Evolutionary conservation across 768 basidiomycete genomes (phyloP).

Genomic region (Russula sp.): DNA sequence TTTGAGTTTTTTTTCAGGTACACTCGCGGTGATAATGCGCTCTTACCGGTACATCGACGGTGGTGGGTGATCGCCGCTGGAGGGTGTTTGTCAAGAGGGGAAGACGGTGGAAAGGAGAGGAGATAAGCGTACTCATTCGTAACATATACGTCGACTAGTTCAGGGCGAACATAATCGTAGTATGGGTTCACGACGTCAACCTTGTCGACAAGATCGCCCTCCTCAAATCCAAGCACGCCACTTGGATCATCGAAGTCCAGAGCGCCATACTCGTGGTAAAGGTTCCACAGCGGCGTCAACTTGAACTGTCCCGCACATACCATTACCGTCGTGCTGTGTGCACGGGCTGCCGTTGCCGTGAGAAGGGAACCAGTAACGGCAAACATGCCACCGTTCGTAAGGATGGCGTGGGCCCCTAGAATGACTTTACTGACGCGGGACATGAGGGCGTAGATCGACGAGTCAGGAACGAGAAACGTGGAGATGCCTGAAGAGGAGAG

Average conservation of each 20-base stretch:
- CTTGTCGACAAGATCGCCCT: slow-evolving; percentile 75
- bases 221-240: slow-evolving; percentile 68
- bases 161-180: slow-evolving; percentile 92
- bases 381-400: slow-evolving; percentile 96
- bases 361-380: slow-evolving; percentile 82
- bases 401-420: slow-evolving; percentile 90
- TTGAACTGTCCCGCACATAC: slow-evolving; percentile 97
- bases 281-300: slow-evolving; percentile 85
- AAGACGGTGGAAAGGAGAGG: slow-evolving; percentile 19
- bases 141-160: slow-evolving; percentile 89
- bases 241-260: slow-evolving; percentile 74
- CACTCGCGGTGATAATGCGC: slow-evolving; percentile 5
- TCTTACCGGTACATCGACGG: slow-evolving; percentile 83
- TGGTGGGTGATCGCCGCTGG: slow-evolving; percentile 93
- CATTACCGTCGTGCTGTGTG: slow-evolving; percentile 88
- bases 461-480: slow-evolving; percentile 96
- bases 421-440: slow-evolving; percentile 97
- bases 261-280: slow-evolving; percentile 83
- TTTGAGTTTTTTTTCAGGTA: slow-evolving; percentile 22
- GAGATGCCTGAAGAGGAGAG: slow-evolving; percentile 81
- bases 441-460: slow-evolving; percentile 93
- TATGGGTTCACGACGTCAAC: slow-evolving; percentile 95
- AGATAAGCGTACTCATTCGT: slow-evolving; percentile 84
- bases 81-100: slow-evolving; percentile 21
- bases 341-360: slow-evolving; percentile 81